Percentiles rank a stretch among this genome's conserved stretches.
Evolutionary conservation across 208 protist genomes (phyloP).

Genomic region (Leishmania tropica): DNA sequence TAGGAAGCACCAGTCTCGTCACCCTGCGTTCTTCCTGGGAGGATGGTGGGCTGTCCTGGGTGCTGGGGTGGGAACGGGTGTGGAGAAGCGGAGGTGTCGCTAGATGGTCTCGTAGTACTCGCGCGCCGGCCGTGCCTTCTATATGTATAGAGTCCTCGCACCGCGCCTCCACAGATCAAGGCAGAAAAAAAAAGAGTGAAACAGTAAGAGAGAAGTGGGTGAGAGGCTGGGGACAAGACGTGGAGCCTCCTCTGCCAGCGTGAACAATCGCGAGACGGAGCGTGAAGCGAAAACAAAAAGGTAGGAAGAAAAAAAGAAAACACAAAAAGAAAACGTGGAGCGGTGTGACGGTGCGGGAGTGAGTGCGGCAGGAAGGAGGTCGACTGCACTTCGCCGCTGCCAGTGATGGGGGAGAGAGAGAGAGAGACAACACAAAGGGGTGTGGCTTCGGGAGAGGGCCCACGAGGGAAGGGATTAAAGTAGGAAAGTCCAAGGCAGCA

Average conservation of each 20-base stretch:
- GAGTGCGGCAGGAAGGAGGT: not conserved
- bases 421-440: not conserved
- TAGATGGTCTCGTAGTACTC: not conserved
- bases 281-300: not conserved
- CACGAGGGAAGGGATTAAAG: not conserved
- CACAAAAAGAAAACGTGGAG: too few species aligned
- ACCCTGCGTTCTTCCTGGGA: not conserved
- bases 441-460: not conserved
- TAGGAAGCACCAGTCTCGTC: not conserved
- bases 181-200: not conserved
- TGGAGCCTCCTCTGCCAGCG: not conserved
- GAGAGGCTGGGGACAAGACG: not conserved
- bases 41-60: not conserved
- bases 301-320: too few species aligned
- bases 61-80: not conserved
- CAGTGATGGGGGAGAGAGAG: not conserved
- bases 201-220: not conserved
- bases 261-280: not conserved
- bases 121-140: not conserved
- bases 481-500: not conserved
- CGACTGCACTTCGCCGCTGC: not conserved
- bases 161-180: not conserved
- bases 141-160: not conserved
- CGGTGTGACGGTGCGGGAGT: not conserved
- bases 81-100: not conserved